Evolutionary conservation across 805 yeast genomes (phyloP), one percentile per base, ranked within the genome.

Genomic region (Candida railenensis): DNA sequence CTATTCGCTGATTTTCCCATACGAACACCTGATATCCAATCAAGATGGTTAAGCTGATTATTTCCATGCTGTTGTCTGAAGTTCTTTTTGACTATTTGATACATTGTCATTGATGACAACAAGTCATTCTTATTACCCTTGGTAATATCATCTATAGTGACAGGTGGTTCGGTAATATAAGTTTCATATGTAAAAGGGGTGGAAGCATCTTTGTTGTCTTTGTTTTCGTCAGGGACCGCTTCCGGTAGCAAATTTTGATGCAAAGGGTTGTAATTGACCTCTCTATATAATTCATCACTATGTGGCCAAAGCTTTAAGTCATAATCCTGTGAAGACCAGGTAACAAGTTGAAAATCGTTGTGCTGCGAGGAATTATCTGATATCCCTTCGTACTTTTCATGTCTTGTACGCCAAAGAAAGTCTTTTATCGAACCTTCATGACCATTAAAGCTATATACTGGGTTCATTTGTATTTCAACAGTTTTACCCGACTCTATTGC

Each of bases 11-110:
- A 61, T 37, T 73, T 69, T 1, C 89, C 89, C 52, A 92, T 80
- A 47, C 90, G 74, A 5, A 92, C 96, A 43, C 98, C 97, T 0
- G 97, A 84, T 34, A 95, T 83, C 98, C 98, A 92, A 52, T 86
- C 83, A 50, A 92, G 68, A 58, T 89, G 96, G 54, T 85, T 82
- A 25, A 80, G 60, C 46, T 78, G 78, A 47, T 51, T 47, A 30
- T 52, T 48, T 14, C 55, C 59, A 19, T 52, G 45, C 12, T 42
- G 45, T 12, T 21, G 60, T 65, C 47, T 70, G 77, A 53, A 61
- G 72, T 61, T 50, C 67, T 57, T 55, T 64, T 59, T 69, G 66
- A 47, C 59, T 21, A 64, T 61, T 45, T 67, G 67, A 43, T 57
- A 69, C 22, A 61, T 56, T 0, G 68, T 58, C 59, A 74, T 47